Base-by-base conservation (phyloP, 305 asterid genomes). In the Ruellia speciosa region DNA sequence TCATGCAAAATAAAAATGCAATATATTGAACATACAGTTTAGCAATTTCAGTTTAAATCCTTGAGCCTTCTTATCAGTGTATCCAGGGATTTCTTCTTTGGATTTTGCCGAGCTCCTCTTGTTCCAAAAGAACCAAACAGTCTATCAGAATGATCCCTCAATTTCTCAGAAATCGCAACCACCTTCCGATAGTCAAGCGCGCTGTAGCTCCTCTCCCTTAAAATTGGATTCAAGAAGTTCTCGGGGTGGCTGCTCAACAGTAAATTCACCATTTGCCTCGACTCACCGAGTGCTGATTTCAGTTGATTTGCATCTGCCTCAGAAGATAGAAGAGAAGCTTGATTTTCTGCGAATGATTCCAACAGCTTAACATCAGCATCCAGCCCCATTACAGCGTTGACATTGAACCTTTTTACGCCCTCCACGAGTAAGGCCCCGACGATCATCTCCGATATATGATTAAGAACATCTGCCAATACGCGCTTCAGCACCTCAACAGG, bases 71-170 rank as follows among this genome's bases (percentile, higher is more conserved):
- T 92, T 31, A 92, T 86, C 81, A 92, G 81, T 28, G 82, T 54
- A 58, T 92, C 98, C 52, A 92, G 94, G 54, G 98, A 92, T 62
- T 86, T 92, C 84, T 88, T 92, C 90, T 88, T 92, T 2, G 95
- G 88, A 67, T 85, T 88, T 67, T 64, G 93, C 83, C 72, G 88
- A 18, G 89, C 66, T 48, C 96, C 98, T 69, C 98, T 78, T 12
- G 96, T 84, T 53, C 98, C 96, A 62, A 92, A 88, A 3, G 96
- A 82, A 18, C 90, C 79, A 55, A 92, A 92, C 9, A 84, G 70
- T 48, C 99, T 74, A 60, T 92, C 99, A 0, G 97, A 74, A 60
- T 79, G 95, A 73, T 92, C 99, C 85, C 52, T 88, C 20, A 92
- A 74, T 75, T 92, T 92, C 81, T 92, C 99, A 0, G 96, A 92